Percentiles rank a stretch among this genome's conserved stretches.
These are phyloP conservation scores for Citrus trifoliata DNA, from an alignment of 345 rosid species.

Conservation along the genomic window DNA sequence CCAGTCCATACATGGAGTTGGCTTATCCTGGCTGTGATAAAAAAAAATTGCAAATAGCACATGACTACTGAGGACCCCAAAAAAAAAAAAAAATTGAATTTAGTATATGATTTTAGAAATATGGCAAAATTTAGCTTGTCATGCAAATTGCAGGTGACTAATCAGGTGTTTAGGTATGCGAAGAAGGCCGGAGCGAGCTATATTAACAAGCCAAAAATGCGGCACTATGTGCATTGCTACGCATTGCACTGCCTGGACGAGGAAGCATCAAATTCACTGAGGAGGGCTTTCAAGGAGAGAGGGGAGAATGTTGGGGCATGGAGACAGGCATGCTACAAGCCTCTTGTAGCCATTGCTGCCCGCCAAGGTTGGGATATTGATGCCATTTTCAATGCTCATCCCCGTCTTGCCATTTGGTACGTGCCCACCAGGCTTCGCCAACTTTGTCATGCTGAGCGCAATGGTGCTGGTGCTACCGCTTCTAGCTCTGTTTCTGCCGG, in stretches of 20 bases:
- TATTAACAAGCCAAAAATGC: slow-evolving; percentile 98
- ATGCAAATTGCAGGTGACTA: slow-evolving; percentile 60
- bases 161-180: slow-evolving; percentile 92
- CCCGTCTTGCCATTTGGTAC: slow-evolving; percentile 92
- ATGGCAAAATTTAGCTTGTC: not conserved
- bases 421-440: slow-evolving; percentile 97
- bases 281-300: slow-evolving; percentile 82
- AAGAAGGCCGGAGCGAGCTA: slow-evolving; percentile 94
- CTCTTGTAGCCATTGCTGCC: slow-evolving; percentile 77
- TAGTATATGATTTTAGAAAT: too few relatives aligned
- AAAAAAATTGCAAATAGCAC: not conserved
- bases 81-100: too few relatives aligned
- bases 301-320: slow-evolving; percentile 97
- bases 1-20: slow-evolving; percentile 28
- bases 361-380: slow-evolving; percentile 97
- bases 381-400: slow-evolving; percentile 80
- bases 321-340: slow-evolving; percentile 96
- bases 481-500: slow-evolving; percentile 45
- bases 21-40: slow-evolving; percentile 14
- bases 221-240: slow-evolving; percentile 97
- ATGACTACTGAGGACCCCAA: too few relatives aligned
- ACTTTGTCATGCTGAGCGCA: slow-evolving; percentile 82
- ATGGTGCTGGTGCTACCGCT: slow-evolving; percentile 23
- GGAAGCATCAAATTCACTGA: slow-evolving; percentile 70
- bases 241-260: slow-evolving; percentile 93